Evolutionary conservation across 148 eudicot genomes (phyloP).

Genomic region (Silene uniflora): DNA sequence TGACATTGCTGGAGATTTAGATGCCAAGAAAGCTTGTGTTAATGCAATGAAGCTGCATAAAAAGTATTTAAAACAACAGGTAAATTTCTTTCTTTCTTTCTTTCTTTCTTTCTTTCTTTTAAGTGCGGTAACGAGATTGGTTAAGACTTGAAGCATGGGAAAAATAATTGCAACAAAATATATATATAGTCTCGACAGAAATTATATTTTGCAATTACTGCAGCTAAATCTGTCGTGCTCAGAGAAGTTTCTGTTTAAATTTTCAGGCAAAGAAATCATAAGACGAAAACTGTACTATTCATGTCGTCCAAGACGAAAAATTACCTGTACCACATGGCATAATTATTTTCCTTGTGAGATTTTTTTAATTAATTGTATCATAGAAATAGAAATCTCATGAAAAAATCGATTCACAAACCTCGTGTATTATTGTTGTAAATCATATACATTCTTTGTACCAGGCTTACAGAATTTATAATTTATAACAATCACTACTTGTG

Average conservation of each 20-base stretch:
- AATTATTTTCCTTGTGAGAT: constrained; percentile 2
- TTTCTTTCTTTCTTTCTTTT: too few species aligned
- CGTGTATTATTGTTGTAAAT: constrained; percentile 23
- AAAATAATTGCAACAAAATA: too few species aligned
- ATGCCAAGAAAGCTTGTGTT: constrained; percentile 88
- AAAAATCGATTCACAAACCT: background rate
- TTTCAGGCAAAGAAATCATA: constrained; percentile 34
- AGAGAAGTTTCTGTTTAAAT: constrained; percentile 1
- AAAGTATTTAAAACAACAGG: constrained; percentile 80
- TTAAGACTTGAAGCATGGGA: too few species aligned
- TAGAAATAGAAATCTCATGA: constrained; percentile 14
- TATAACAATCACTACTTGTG: constrained; percentile 22
- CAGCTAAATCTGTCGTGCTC: background rate
- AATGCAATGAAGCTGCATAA: constrained; percentile 96
- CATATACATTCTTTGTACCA: constrained; percentile 14
- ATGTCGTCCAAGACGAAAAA: constrained; percentile 2
- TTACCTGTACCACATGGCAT: background rate
- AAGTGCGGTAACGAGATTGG: too few species aligned
- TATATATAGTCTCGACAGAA: too few species aligned
- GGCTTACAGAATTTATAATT: constrained; percentile 1
- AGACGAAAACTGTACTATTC: background rate
- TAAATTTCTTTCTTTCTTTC: constrained; percentile 26
- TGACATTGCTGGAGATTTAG: constrained; percentile 77
- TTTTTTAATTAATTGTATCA: constrained; percentile 6
- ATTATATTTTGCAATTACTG: background rate